These are phyloP conservation scores for Trichoderma brevicompactum DNA, from an alignment of 2,329 filamentous ascomycete genomes.

Conservation along the genomic window DNA sequence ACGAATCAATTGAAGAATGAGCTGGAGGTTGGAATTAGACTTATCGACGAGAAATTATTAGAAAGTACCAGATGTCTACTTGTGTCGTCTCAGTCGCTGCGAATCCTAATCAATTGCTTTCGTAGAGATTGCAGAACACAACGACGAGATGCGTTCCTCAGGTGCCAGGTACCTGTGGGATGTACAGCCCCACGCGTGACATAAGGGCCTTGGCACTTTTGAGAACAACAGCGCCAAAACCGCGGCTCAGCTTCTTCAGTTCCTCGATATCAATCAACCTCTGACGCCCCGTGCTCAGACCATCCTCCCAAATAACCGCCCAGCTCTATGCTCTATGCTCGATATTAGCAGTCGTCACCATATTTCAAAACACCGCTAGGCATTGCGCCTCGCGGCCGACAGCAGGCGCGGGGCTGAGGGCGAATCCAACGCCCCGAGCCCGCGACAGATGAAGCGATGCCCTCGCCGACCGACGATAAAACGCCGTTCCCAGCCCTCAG, in stretches of 20 bases:
- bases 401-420: neutral
- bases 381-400: neutral
- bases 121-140: too few species aligned
- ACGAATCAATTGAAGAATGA: neutral
- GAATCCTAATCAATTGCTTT: too few species aligned
- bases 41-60: too few species aligned
- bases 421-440: neutral
- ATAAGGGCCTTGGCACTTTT: neutral
- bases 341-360: neutral
- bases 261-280: neutral
- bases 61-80: neutral
- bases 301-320: neutral
- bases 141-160: neutral
- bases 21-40: neutral
- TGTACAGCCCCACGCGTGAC: slow-evolving; percentile 12
- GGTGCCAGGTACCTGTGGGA: neutral
- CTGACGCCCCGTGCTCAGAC: neutral
- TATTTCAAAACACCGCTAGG: slow-evolving; percentile 9
- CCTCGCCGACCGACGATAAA: slow-evolving; percentile 47
- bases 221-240: too few species aligned
- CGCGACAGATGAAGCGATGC: slow-evolving; percentile 35
- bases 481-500: slow-evolving; percentile 43
- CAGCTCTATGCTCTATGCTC: neutral
- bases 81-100: too few species aligned
- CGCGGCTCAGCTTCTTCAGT: too few species aligned